Percentiles rank a stretch among this genome's conserved stretches.
These are phyloP conservation scores for Lizonia empirigonia DNA, from an alignment of 2,329 filamentous ascomycete species.

Conservation along the genomic window DNA sequence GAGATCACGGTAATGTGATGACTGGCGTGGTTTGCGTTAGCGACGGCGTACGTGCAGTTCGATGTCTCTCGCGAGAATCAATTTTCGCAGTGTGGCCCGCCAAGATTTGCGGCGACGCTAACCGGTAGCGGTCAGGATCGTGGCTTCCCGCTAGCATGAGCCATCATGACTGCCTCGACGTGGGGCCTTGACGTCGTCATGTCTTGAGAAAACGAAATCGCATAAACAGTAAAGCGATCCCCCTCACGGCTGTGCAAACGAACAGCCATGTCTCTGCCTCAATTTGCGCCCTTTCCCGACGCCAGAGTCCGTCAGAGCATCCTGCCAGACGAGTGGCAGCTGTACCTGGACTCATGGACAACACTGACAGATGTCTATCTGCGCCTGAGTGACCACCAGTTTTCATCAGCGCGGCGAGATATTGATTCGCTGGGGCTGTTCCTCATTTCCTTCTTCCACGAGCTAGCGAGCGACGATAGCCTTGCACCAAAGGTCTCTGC, in stretches of 20 bases:
- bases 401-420: constrained; percentile 57
- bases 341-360: constrained; percentile 77
- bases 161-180: constrained; percentile 32
- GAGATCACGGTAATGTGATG: constrained; percentile 60
- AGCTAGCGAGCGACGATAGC: constrained; percentile 50
- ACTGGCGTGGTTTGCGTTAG: constrained; percentile 48
- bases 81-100: constrained; percentile 22
- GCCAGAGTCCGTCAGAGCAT: constrained; percentile 69
- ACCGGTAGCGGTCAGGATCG: background rate
- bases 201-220: constrained; percentile 8
- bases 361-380: constrained; percentile 70
- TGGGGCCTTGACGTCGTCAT: constrained; percentile 18
- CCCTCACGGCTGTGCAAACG: constrained; percentile 1
- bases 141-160: constrained; percentile 23
- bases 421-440: constrained; percentile 68
- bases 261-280: constrained; percentile 61
- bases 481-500: constrained; percentile 49
- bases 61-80: constrained; percentile 15
- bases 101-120: constrained; percentile 4
- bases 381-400: constrained; percentile 61
- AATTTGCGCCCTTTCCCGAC: constrained; percentile 78
- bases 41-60: constrained; percentile 39
- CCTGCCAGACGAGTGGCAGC: constrained; percentile 73
- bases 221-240: constrained; percentile 6
- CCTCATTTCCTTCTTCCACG: constrained; percentile 68